A percentile compares a stretch with the other conserved stretches of the same genome.
phyloP scores from a whole-genome alignment of 1,139 yeast genomes.

The Zygosaccharomyces sapae region DNA sequence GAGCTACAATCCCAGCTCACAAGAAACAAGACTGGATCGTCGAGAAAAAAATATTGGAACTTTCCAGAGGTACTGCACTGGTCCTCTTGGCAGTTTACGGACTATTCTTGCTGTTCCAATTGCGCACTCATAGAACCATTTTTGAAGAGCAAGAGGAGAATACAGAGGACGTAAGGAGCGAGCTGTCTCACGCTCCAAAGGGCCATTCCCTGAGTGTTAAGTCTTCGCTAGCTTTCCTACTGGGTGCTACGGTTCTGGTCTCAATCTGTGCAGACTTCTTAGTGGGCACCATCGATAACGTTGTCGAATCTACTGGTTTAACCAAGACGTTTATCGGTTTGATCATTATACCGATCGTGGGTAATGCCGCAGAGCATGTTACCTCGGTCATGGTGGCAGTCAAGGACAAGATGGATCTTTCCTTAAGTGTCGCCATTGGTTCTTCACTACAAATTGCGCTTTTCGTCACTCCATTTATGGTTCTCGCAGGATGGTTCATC shows the following conservation, averaged over 20 bases:
- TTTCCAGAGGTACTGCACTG: slow-evolving; percentile 87
- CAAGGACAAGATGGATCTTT: slow-evolving; percentile 96
- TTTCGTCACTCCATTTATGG: slow-evolving; percentile 93
- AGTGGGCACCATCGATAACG: slow-evolving; percentile 86
- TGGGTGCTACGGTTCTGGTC: slow-evolving; percentile 70
- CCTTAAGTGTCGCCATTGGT: slow-evolving; percentile 97
- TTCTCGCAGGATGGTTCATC: slow-evolving; percentile 83
- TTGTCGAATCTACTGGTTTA: slow-evolving; percentile 77
- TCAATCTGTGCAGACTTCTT: slow-evolving; percentile 90
- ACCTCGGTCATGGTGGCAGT: slow-evolving; percentile 93
- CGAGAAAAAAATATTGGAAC: slow-evolving; percentile 55
- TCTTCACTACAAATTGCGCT: slow-evolving; percentile 92
- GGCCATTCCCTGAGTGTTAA: slow-evolving; percentile 23
- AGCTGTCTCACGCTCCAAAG: slow-evolving; percentile 20
- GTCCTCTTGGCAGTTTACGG: slow-evolving; percentile 74
- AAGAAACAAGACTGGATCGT: slow-evolving; percentile 36
- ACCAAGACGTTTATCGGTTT: slow-evolving; percentile 94
- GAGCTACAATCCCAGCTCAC: slow-evolving; percentile 64
- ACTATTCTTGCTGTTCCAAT: slow-evolving; percentile 78
- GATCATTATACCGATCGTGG: slow-evolving; percentile 90
- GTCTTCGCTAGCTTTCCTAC: slow-evolving; percentile 38
- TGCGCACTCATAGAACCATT: slow-evolving; percentile 71
- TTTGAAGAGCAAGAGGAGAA: slow-evolving; percentile 47
- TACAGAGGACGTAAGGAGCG: slow-evolving; percentile 35
- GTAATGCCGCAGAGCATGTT: slow-evolving; percentile 98